Evolutionary conservation across 2,329 filamentous ascomycete genomes (phyloP), one percentile per base, ranked within the genome.

Genomic region (Aspergillus bombycis): DNA sequence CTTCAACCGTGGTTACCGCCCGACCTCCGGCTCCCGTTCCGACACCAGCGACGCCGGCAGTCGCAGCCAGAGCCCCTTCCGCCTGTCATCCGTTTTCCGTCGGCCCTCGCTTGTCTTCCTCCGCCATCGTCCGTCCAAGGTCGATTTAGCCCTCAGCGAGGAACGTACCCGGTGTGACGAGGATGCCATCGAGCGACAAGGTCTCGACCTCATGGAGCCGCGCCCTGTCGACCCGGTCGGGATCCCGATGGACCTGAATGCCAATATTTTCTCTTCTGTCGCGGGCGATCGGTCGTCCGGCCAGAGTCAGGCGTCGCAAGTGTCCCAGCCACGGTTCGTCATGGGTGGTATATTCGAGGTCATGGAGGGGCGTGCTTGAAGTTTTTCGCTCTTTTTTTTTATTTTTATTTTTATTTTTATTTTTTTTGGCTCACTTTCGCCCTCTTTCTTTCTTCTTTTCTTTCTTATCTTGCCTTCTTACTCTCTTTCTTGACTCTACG

Each of bases 261-360:
- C 64, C 50, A 68, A 64, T 57, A 43, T 70, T 28, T 65, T 71
- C 52, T 57, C n/a, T 30, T 60, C 60, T 19, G 21, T 60, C 12
- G 48, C 50, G 4, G 58, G 52, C 34, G 60, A 66, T 60, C 65
- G 63, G 12, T 57, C 57, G 14, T 65, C 64, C 2, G 38, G 30
- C 14, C 57, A 57, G 38, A 60, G 57, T 36, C 30, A 58, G 43
- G 32, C 58, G 14, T 63, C 63, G 16, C 61, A 63, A 30, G 30
- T 63, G 8, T 66, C 65, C 43, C 73, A 73, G 65, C 78, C 78
- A 21, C 69, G 74, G 21, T 79, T 78, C 65, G 79, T 82, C 28
- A 78, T 82, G 76, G 80, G 80, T 19, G 80, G 80, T 10, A 82
- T 82, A 38, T 79, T 81, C 61, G 80, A 82, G 70, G 79, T 82